These are phyloP conservation scores for Talaromyces marneffei DNA, from an alignment of 2,329 filamentous ascomycete genomes.

Conservation along the genomic window DNA sequence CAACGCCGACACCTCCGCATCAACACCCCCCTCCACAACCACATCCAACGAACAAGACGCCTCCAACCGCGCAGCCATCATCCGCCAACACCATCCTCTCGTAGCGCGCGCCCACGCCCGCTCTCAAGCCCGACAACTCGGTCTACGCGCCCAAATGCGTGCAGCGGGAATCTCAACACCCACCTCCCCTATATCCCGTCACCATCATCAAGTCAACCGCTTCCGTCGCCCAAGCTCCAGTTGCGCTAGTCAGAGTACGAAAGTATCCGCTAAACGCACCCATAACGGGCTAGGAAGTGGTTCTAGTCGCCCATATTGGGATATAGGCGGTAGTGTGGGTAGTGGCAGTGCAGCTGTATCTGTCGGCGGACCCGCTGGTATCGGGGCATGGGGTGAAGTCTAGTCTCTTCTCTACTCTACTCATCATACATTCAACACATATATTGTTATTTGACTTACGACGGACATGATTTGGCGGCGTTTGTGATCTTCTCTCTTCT, in stretches of 20 bases:
- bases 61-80: constrained; percentile 72
- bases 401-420: neutral
- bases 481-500: neutral
- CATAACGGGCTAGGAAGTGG: constrained; percentile 51
- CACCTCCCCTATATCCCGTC: constrained; percentile 31
- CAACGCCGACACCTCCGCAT: constrained; percentile 37
- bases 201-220: constrained; percentile 28
- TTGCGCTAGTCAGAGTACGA: constrained; percentile 83
- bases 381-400: constrained; percentile 76
- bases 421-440: neutral
- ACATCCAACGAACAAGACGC: constrained; percentile 50
- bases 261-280: constrained; percentile 58
- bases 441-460: neutral
- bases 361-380: constrained; percentile 56
- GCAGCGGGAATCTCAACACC: constrained; percentile 16
- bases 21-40: constrained; percentile 22
- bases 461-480: neutral
- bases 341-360: constrained; percentile 67
- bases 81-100: constrained; percentile 83
- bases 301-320: constrained; percentile 85
- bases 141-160: constrained; percentile 16
- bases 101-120: constrained; percentile 53
- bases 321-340: constrained; percentile 73
- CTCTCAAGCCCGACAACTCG: constrained; percentile 45
- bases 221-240: constrained; percentile 53